Base-by-base conservation (phyloP, 441 rosid species). In the Cnidoscolus chayamansa region DNA sequence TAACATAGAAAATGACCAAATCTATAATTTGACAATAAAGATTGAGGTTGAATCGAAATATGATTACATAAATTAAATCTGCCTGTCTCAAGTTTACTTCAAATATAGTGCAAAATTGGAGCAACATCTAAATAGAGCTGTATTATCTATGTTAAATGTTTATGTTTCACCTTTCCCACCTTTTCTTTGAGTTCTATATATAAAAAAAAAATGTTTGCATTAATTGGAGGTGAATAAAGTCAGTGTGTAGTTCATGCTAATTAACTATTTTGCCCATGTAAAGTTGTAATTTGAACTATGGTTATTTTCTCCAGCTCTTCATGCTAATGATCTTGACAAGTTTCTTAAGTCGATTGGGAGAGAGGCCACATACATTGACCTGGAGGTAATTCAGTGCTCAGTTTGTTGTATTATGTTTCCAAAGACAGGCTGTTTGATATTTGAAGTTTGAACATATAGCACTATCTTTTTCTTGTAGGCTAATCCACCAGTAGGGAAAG, bases 401-500 rank as follows among this genome's bases (percentile, higher is more conserved):
- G 12, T 35, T 64, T 74, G 20, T 51, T 76, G 20, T 53, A 16
- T 55, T 17, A 32, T 66, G 5, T 75, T 62, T 55, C 71, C 71
- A 51, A 37, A 62, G 47, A 56, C 35, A n/a, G 30, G 70, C 57
- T 66, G 20, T 67, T 67, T 65, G 4, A 68, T 66, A 17, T 67
- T 67, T 65, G 4, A 68, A 73, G n/a, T 67, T 67, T 65, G 4
- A 68, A 73, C 6, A 31, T 45, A 47, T 35, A 55, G 63, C 8
- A 20, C 49, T 25, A 40, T 16, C 16, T 11, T 25, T 20, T 78
- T 17, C 65, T 68, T 74, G 78, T 75, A 92, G 97, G 95, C 86
- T 70, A 90, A 81, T 76, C 97, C 89, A 10, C 56, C 79, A 35
- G 94, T 92, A 45, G 97, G 97, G 66, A 94, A 92, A 83, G 97